Percentiles rank a stretch among this genome's conserved stretches.
These are phyloP conservation scores for Lentinula novae-zelandiae DNA, from an alignment of 1,284 basidiomycete genomes.

Conservation along the genomic window DNA sequence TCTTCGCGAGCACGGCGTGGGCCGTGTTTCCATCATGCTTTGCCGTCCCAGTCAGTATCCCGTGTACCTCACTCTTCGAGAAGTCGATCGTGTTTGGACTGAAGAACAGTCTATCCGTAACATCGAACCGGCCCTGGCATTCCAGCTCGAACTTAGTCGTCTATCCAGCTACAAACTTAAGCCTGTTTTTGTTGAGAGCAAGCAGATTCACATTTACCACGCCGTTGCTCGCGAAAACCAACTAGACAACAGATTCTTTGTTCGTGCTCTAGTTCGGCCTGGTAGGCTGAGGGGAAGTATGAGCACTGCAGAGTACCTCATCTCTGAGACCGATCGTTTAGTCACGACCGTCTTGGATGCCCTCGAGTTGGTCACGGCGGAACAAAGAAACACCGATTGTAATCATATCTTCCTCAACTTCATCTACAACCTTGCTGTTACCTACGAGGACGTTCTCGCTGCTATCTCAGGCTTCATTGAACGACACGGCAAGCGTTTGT, in stretches of 20 bases:
- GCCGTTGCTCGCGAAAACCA: slow-evolving; percentile 95
- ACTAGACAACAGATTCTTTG: slow-evolving; percentile 96
- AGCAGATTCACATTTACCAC: slow-evolving; percentile 97
- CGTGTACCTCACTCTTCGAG: slow-evolving; percentile 89
- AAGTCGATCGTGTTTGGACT: slow-evolving; percentile 74
- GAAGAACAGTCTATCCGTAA: slow-evolving; percentile 98
- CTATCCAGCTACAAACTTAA: slow-evolving; percentile 97
- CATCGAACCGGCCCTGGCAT: slow-evolving; percentile 97
- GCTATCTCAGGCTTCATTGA: slow-evolving; percentile 98
- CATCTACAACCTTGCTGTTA: slow-evolving; percentile 93
- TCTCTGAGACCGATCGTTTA: slow-evolving; percentile 96
- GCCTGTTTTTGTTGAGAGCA: slow-evolving; percentile 90
- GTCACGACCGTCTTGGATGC: slow-evolving; percentile 94
- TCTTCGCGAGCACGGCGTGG: slow-evolving; percentile 77
- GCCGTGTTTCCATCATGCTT: slow-evolving; percentile 90
- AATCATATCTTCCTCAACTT: slow-evolving; percentile 99
- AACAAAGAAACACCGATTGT: slow-evolving; percentile 88
- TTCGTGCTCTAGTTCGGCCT: slow-evolving; percentile 94
- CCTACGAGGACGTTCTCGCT: slow-evolving; percentile 93
- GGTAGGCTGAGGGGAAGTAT: slow-evolving; percentile 90
- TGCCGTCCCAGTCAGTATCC: slow-evolving; percentile 93
- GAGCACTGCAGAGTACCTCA: slow-evolving; percentile 94
- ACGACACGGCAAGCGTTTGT: slow-evolving; percentile 95
- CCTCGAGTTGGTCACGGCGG: slow-evolving; percentile 86
- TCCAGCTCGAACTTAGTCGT: slow-evolving; percentile 96